Base-by-base conservation (phyloP, 306 rosid species). In the Carpinus viminea region DNA sequence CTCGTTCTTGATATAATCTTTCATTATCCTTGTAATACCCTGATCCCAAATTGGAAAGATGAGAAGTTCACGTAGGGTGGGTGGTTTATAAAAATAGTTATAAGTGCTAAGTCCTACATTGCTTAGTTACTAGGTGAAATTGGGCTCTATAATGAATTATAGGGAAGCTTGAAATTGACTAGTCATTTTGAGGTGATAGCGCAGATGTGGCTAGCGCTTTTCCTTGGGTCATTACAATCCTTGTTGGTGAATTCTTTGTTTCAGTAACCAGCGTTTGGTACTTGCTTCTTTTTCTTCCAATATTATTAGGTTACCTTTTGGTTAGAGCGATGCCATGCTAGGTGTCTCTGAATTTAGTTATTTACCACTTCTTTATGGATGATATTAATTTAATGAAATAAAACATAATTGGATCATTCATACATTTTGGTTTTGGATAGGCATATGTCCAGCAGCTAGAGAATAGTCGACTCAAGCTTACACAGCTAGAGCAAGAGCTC, bases 381-480 rank as follows among this genome's bases (percentile, higher is more conserved):
- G 36, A 50, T 38, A 52, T 73, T 74, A 28, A 45, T 53, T 74
- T 83, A 70, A 76, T 78, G 45, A 85, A 80, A 83, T 73, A 74
- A 66, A 78, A 75, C 46, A 78, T 81, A 76, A 75, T 81, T 86
- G 85, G 88, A 72, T 83, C 59, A 83, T 81, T 85, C 70, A 76
- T 80, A 74, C 83, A 84, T 79, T 84, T 87, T 87, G 87, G 83
- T 84, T 88, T 89, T 86, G 59, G 86, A 80, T 85, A 91, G 97
- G 98, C 97, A 55, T 91, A 93, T 82, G 96, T 93, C 82, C 96
- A 91, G 80, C 96, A 91, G 80, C 79, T 90, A 87, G 96, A 91
- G 81, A 91, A 55, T 26, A 88, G 93, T 88, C 77, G 90, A 50
- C 74, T 83, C 20, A 89, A 86, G 87, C 94, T 94, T 61, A 64